Evolutionary conservation across 2,329 filamentous ascomycete genomes (phyloP), one percentile per base, ranked within the genome.

Genomic region (Meredithiella fracta): DNA sequence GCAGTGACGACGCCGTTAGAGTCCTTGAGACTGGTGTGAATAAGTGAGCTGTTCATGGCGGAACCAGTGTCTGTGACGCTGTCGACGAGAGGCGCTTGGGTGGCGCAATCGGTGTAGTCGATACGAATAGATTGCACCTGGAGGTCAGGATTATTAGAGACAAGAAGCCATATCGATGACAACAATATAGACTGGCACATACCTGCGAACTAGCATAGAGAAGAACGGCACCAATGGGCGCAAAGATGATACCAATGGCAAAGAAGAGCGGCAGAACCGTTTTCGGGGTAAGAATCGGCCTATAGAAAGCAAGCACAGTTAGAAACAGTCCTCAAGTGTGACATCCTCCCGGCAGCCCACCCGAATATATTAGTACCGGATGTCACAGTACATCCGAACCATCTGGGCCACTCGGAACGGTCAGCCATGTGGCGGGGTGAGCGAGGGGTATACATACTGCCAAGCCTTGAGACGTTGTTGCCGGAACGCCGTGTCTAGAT

Each of bases 381-480:
- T 42, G 6, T 15, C 14, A 34, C 11, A 11, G 11, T 34, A 34
- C 5, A 34, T 34, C 29, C 29, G 29, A 11, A 5, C 29, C 29
- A 34, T 34, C 40, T 4, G 11, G 40, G 17, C 11, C 40, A 44
- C 40, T 44, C 40, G 15, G 40, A 7, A 2, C 7, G 20, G 11
- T 5, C 5, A 11, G 29, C 29, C 29, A 34, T n/a, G 11, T 44
- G 40, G 40, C 15, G 15, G 17, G 26, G 20, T n/a, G n/a, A n/a
- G n/a, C n/a, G n/a, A 37, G 34, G 20, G 26, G 26, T 31, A 14
- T 14, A 58, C 88, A 70, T 75, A 94, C 85, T 98, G 92, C 92
- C 92, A 98, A 73, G 92, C 92, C 72, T 97, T 96, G 69, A 98
- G 72, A 67, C 92, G 83, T 71, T 98, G 92, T 68, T 98, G 92